These are phyloP conservation scores for Dothistroma pini DNA, from an alignment of 2,329 filamentous ascomycete genomes.

Conservation along the genomic window DNA sequence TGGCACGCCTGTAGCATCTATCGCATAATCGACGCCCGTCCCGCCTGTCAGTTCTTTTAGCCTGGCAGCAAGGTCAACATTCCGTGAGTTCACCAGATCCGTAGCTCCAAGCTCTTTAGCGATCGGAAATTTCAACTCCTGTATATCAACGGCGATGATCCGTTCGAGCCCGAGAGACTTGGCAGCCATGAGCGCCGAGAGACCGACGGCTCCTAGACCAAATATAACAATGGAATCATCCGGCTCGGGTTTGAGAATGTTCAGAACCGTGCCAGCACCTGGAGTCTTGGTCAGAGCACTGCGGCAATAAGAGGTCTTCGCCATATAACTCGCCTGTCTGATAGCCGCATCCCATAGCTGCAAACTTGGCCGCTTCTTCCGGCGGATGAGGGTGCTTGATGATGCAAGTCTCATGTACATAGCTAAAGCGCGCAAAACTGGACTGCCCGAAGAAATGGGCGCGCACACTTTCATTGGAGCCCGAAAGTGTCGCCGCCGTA, in stretches of 20 bases:
- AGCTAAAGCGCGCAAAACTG: conserved; percentile 14
- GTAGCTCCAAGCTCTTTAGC: neutral
- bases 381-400: neutral
- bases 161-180: neutral
- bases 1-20: neutral
- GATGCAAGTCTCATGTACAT: conserved; percentile 17
- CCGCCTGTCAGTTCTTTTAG: neutral
- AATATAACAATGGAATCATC: neutral
- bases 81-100: neutral
- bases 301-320: neutral
- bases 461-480: conserved; percentile 15
- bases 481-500: conserved; percentile 12
- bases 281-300: neutral
- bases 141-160: neutral
- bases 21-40: neutral
- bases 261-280: neutral
- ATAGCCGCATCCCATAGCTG: neutral
- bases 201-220: neutral
- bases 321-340: neutral
- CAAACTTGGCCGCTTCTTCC: neutral
- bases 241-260: neutral
- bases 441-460: conserved; percentile 22
- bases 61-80: neutral
- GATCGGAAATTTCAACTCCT: neutral
- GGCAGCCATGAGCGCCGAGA: neutral